A percentile compares a stretch with the other conserved stretches of the same genome.
Evolutionary conservation across 2,329 filamentous ascomycete genomes (phyloP).

Genomic region (Chaetoscypha palmicola): DNA sequence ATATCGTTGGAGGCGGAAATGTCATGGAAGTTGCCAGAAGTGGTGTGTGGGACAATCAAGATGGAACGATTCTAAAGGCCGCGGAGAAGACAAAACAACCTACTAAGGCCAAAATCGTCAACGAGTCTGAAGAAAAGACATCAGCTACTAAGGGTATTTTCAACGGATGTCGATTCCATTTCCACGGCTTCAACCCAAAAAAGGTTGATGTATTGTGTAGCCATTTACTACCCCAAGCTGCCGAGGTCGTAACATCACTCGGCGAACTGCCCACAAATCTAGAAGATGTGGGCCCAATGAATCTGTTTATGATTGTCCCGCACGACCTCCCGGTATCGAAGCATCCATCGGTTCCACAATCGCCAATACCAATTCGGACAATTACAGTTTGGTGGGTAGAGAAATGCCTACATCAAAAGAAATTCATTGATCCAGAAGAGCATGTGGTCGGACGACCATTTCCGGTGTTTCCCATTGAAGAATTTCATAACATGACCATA

Average conservation of each 20-base stretch:
- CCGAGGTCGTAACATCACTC: conserved; percentile 20
- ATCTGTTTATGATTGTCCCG: conserved; percentile 37
- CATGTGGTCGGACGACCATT: conserved; percentile 76
- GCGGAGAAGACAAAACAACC: not conserved
- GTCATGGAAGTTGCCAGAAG: conserved; percentile 24
- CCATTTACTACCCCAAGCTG: conserved; percentile 34
- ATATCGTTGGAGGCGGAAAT: conserved; percentile 58
- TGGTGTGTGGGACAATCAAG: conserved; percentile 24
- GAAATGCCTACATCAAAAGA: conserved; percentile 72
- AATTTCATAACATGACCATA: conserved; percentile 63
- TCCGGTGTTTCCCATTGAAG: conserved; percentile 58
- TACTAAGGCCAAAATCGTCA: conserved; percentile 1
- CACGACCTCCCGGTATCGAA: conserved; percentile 32
- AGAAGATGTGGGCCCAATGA: conserved; percentile 6
- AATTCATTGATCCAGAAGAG: conserved; percentile 58
- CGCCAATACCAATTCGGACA: conserved; percentile 36
- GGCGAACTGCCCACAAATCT: conserved; percentile 12
- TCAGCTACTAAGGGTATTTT: conserved; percentile 33
- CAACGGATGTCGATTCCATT: conserved; percentile 34
- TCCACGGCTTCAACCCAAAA: conserved; percentile 37
- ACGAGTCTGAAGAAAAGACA: conserved; percentile 9
- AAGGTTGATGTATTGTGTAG: conserved; percentile 32
- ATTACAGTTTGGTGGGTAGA: conserved; percentile 95
- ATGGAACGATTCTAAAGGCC: conserved; percentile 5
- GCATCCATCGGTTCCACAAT: conserved; percentile 28